Percentiles rank a stretch among this genome's conserved stretches.
Evolutionary conservation across 202 grass and related monocot genomes (phyloP).

Genomic region (Bolboschoenoplectus hybrid): DNA sequence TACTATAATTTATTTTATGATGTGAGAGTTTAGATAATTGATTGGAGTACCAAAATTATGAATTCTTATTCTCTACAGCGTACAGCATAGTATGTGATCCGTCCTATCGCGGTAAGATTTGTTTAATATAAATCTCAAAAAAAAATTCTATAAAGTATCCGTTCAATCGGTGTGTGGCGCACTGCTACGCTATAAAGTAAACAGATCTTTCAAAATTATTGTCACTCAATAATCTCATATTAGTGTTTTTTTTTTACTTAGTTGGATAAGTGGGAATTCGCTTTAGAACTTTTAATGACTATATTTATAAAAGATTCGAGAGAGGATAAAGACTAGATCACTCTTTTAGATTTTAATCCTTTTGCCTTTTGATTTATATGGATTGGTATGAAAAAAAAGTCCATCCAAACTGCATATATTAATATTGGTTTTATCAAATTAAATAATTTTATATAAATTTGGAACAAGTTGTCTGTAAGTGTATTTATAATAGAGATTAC

Average conservation of each 20-base stretch:
- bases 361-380: not conserved
- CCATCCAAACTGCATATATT: not conserved
- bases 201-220: too few relatives aligned
- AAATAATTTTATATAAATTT: not conserved
- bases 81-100: too few relatives aligned
- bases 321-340: not conserved
- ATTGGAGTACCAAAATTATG: not conserved
- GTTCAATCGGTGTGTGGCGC: too few relatives aligned
- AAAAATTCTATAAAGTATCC: too few relatives aligned
- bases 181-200: too few relatives aligned
- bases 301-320: not conserved
- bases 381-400: not conserved
- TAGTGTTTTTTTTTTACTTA: not conserved
- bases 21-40: not conserved
- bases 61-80: too few relatives aligned
- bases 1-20: not conserved
- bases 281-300: constrained; percentile 1
- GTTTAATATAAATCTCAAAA: too few relatives aligned
- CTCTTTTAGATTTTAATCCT: not conserved
- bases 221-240: too few relatives aligned
- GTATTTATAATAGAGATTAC: too few relatives aligned
- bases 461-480: not conserved
- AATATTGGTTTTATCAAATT: not conserved
- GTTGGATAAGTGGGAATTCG: not conserved
- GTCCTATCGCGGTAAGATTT: too few relatives aligned